Conservation (phyloP, 2,329 filamentous ascomycete species). For the Ambrosiella beaveri region DNA sequence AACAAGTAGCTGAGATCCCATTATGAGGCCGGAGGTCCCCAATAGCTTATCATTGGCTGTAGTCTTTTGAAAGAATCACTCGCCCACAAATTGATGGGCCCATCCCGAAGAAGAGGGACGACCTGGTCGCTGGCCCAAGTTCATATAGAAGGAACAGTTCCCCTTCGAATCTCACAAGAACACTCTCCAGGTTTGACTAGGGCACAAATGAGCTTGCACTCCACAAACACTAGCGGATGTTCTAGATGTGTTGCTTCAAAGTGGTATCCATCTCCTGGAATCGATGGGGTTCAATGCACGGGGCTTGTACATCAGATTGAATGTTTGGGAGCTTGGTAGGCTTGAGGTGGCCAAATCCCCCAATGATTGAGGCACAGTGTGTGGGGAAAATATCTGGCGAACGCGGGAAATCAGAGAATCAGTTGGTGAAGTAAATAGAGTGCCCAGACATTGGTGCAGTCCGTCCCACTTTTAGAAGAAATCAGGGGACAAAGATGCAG, state of each 20-base stretch:
- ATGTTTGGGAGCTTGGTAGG: neutral
- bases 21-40: neutral
- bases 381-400: neutral
- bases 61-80: neutral
- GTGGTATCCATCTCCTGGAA: neutral
- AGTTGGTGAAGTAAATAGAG: too few species aligned
- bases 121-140: neutral
- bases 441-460: too few species aligned
- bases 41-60: slow-evolving; percentile 2
- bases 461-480: too few species aligned
- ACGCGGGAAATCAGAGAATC: neutral
- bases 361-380: neutral
- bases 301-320: neutral
- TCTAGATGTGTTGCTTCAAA: neutral
- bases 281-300: neutral
- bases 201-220: neutral
- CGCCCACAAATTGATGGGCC: neutral
- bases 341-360: neutral
- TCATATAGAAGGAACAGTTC: neutral
- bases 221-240: neutral
- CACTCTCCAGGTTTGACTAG: neutral
- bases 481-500: too few species aligned
- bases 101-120: slow-evolving; percentile 2
- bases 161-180: neutral
- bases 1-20: neutral